Evolutionary conservation across 1,284 basidiomycete genomes (phyloP).

Genomic region (Melampsora larici-populina): DNA sequence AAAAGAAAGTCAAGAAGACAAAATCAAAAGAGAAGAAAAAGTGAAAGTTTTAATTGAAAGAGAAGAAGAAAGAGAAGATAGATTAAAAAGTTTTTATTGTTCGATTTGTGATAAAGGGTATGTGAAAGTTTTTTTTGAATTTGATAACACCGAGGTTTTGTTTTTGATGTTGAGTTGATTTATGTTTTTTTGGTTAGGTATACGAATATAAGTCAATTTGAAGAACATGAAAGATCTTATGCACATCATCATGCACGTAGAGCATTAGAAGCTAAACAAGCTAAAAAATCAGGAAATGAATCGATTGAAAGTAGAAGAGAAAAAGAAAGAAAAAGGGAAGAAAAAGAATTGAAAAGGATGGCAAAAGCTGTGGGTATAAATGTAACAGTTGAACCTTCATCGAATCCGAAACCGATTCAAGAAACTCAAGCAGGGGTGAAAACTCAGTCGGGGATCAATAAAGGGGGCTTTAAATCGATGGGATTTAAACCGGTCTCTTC

Average conservation of each 20-base stretch:
- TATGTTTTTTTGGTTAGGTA: conserved; percentile 13
- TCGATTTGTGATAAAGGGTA: conserved; percentile 43
- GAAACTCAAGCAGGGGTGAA: not conserved
- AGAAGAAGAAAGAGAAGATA: conserved; percentile 36
- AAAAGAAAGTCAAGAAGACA: conserved; percentile 26
- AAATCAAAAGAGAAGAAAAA: conserved; percentile 38
- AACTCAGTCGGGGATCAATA: not conserved
- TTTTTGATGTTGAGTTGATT: not conserved
- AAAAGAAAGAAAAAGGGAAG: conserved; percentile 41
- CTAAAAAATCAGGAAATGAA: conserved; percentile 5
- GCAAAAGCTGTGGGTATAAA: conserved; percentile 33
- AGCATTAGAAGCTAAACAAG: conserved; percentile 39
- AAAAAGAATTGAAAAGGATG: conserved; percentile 37
- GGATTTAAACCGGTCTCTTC: conserved; percentile 41
- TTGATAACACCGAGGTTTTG: not conserved
- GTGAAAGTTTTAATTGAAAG: conserved; percentile 29
- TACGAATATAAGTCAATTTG: conserved; percentile 42
- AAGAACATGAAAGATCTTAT: conserved; percentile 44
- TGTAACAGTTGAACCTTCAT: not conserved
- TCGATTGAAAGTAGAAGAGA: conserved; percentile 29
- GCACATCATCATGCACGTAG: conserved; percentile 41
- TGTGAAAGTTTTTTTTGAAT: not conserved
- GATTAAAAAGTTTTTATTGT: conserved; percentile 40
- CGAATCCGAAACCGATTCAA: not conserved
- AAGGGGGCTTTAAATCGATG: conserved; percentile 26